Evolutionary conservation across 768 basidiomycete genomes (phyloP), one percentile per base, ranked within the genome.

Genomic region (Melanogaster broomeanus): DNA sequence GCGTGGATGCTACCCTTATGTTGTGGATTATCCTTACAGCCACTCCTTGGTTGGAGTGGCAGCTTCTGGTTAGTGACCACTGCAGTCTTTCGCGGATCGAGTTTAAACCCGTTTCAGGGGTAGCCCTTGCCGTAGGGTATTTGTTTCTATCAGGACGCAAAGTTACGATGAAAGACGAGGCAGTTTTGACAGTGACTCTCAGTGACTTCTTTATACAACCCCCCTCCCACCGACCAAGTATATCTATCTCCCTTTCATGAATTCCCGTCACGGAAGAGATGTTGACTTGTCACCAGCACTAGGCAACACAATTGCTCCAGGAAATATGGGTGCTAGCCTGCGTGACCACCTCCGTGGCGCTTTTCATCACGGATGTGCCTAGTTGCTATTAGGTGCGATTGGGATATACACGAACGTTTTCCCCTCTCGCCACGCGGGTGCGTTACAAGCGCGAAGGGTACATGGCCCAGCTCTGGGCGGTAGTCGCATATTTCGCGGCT

Each of bases 1-100:
- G 18, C 51, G 45, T 21, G 67, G 68, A 18, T 70, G 67, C 47
- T 69, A 69, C 52, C 67, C 68, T n/a, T 70, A 68, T 44, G 52
- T 64, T 27, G 64, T 63, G 41, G 61, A 71, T 52, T 66, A 71
- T 48, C 66, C 67, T 2, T 30, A n/a, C n/a, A n/a, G n/a, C n/a
- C n/a, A n/a, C n/a, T n/a, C n/a, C n/a, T n/a, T n/a, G n/a, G n/a
- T n/a, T n/a, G n/a, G n/a, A n/a, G n/a, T n/a, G n/a, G n/a, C n/a
- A n/a, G n/a, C n/a, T n/a, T n/a, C n/a, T n/a, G n/a, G n/a, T n/a
- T 11, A 30, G 10, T 30, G 28, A 11, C 8, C 10, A 30, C 9
- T 30, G 7, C 8, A 10, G 28, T 4, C 11, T 30, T 30, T 30
- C 8, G 15, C 51, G 52, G 66, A 16, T 66, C 67, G 59, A 49